Conservation (phyloP, 257 asterid species). For the Rehmannia glutinosa region DNA sequence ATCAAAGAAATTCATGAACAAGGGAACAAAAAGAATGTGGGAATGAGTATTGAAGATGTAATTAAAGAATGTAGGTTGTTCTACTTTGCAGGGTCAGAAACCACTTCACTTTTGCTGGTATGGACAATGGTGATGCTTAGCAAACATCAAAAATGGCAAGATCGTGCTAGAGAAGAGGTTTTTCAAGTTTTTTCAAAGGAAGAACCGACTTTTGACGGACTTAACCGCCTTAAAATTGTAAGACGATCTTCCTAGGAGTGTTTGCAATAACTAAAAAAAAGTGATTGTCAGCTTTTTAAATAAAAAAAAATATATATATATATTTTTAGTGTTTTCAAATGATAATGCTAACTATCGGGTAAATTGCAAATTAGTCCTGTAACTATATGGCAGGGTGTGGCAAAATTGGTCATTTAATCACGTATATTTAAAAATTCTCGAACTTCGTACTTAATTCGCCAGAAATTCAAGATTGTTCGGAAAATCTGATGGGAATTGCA, state of each 20-base stretch:
- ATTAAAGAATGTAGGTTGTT: constrained; percentile 46
- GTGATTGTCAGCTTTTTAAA: too few species aligned
- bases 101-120: constrained; percentile 33
- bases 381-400: too few species aligned
- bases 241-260: not conserved
- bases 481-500: too few species aligned
- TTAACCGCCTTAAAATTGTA: constrained; percentile 40
- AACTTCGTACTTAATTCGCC: too few species aligned
- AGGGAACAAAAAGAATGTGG: constrained; percentile 18
- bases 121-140: constrained; percentile 47
- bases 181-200: constrained; percentile 22
- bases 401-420: too few species aligned
- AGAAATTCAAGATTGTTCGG: too few species aligned
- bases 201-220: constrained; percentile 25
- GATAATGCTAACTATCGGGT: too few species aligned
- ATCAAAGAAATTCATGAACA: constrained; percentile 11
- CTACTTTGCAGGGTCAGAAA: constrained; percentile 51
- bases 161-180: constrained; percentile 34
- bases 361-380: too few species aligned
- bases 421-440: too few species aligned
- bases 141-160: constrained; percentile 47
- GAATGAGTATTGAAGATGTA: constrained; percentile 40
- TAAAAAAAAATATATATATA: too few species aligned
- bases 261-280: too few species aligned
- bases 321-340: too few species aligned